These are phyloP conservation scores for Santalum album DNA, from an alignment of 164 flowering plant genomes.

Conservation along the genomic window DNA sequence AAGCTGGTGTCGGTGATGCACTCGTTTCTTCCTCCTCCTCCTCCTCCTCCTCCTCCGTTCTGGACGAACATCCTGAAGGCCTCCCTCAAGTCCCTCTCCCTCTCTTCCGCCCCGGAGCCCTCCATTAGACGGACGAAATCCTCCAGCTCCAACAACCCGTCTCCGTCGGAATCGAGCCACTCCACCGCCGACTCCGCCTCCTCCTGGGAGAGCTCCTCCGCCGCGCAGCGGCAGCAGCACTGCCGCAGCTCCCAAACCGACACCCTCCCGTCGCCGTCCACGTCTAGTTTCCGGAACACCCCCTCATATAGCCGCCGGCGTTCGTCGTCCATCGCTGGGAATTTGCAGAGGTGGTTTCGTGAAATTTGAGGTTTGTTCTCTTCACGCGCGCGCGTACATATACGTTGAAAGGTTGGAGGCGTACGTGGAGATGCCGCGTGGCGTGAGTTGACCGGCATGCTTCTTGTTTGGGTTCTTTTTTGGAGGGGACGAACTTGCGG, in stretches of 20 bases:
- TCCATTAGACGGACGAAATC: constrained; percentile 29
- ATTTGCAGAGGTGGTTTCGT: too few relatives aligned
- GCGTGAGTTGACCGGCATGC: neutral
- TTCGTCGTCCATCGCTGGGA: too few relatives aligned
- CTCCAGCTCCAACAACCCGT: constrained; percentile 26
- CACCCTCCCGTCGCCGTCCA: constrained; percentile 27
- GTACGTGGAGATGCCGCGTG: neutral
- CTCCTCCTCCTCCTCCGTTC: constrained; percentile 25
- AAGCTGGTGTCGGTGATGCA: neutral
- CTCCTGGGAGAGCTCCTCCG: constrained; percentile 11
- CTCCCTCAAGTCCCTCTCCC: constrained; percentile 21
- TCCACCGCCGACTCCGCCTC: constrained; percentile 27
- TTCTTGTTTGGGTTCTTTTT: neutral
- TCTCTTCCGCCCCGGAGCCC: constrained; percentile 31
- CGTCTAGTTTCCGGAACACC: constrained; percentile 29
- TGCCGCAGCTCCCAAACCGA: constrained; percentile 28
- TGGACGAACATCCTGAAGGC: constrained; percentile 42
- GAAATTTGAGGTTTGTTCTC: too few relatives aligned
- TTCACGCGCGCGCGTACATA: too few relatives aligned
- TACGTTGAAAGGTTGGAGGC: too few relatives aligned
- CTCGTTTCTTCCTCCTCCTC: neutral
- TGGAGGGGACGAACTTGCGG: too few relatives aligned
- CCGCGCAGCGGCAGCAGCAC: constrained; percentile 14
- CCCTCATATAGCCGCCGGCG: constrained; percentile 14
- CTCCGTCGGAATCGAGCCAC: constrained; percentile 25